phyloP scores from a whole-genome alignment of 1,284 basidiomycete genomes.

The Peniophora sp. region DNA sequence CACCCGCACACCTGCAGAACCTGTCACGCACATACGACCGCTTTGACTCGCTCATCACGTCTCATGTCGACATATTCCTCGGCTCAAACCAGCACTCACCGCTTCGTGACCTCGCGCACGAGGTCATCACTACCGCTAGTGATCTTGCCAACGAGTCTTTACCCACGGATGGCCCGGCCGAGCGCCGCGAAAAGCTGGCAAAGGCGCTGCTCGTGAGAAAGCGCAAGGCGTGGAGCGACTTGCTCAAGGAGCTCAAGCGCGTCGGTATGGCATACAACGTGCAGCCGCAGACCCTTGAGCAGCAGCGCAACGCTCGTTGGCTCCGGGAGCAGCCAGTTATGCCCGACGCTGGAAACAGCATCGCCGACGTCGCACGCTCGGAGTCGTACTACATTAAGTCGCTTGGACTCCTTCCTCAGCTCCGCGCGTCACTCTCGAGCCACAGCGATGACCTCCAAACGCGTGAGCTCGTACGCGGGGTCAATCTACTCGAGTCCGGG shows the following conservation, averaged over 20 bases:
- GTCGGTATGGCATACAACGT: conserved; percentile 72
- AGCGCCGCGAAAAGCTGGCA: conserved; percentile 64
- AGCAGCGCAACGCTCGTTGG: conserved; percentile 60
- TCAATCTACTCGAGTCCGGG: conserved; percentile 76
- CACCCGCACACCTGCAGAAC: conserved; percentile 30
- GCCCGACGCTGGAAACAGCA: conserved; percentile 11
- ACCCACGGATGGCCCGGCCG: conserved; percentile 36
- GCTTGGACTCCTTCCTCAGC: conserved; percentile 56
- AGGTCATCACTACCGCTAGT: conserved; percentile 68
- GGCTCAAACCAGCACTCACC: conserved; percentile 26
- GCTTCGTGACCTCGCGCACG: conserved; percentile 62
- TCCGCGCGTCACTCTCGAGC: conserved; percentile 56
- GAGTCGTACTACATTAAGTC: conserved; percentile 74
- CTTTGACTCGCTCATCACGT: conserved; percentile 36
- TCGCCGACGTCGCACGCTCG: conserved; percentile 26
- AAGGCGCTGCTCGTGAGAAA: conserved; percentile 82
- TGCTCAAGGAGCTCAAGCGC: conserved; percentile 84
- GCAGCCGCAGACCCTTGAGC: conserved; percentile 63
- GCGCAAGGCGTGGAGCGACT: conserved; percentile 85
- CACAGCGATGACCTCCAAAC: conserved; percentile 83
- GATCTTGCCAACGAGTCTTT: conserved; percentile 51
- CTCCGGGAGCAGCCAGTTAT: conserved; percentile 55
- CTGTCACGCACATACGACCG: conserved; percentile 37
- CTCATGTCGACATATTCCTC: conserved; percentile 35
- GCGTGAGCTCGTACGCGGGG: conserved; percentile 76